phyloP scores from a whole-genome alignment of 768 basidiomycete genomes.

The Gloeophyllum trabeum region DNA sequence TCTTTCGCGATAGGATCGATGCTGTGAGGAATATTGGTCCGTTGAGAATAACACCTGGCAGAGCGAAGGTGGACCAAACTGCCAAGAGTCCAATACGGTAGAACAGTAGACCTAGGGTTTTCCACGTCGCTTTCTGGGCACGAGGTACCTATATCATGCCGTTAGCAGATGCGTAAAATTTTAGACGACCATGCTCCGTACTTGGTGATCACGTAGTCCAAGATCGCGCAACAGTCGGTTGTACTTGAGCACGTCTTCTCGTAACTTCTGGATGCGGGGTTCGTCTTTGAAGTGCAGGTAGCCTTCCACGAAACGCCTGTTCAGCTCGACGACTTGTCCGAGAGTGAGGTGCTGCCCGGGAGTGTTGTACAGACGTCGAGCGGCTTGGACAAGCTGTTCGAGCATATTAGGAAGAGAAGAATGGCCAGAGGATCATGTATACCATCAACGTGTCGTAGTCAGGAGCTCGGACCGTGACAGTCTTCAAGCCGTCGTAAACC shows the following conservation, averaged over 20 bases:
- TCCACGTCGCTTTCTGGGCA: conserved; percentile 80
- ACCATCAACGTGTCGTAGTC: conserved; percentile 99
- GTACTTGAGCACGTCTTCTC: conserved; percentile 76
- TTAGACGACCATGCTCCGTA: conserved; percentile 15
- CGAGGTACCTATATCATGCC: conserved; percentile 55
- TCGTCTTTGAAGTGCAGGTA: conserved; percentile 91
- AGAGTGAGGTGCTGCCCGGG: conserved; percentile 90
- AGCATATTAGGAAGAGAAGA: conserved; percentile 12
- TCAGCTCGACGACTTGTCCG: conserved; percentile 92
- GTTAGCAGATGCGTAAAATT: conserved; percentile 2
- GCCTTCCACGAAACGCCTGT: conserved; percentile 85
- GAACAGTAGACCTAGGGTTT: conserved; percentile 69
- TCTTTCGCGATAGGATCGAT: conserved; percentile 75
- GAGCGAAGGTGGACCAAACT: conserved; percentile 74
- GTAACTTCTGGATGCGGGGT: conserved; percentile 73
- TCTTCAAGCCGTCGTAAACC: conserved; percentile 88
- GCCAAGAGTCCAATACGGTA: conserved; percentile 73
- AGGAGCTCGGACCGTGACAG: conserved; percentile 90
- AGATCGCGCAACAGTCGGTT: conserved; percentile 82
- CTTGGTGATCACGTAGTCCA: conserved; percentile 91
- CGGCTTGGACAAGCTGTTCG: conserved; percentile 87
- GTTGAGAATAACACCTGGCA: conserved; percentile 88
- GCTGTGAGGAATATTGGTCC: conserved; percentile 90
- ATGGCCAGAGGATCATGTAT: background rate
- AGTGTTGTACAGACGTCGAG: conserved; percentile 84